These are phyloP conservation scores for Cadophora gregata DNA, from an alignment of 2,329 filamentous ascomycete genomes.

Conservation along the genomic window DNA sequence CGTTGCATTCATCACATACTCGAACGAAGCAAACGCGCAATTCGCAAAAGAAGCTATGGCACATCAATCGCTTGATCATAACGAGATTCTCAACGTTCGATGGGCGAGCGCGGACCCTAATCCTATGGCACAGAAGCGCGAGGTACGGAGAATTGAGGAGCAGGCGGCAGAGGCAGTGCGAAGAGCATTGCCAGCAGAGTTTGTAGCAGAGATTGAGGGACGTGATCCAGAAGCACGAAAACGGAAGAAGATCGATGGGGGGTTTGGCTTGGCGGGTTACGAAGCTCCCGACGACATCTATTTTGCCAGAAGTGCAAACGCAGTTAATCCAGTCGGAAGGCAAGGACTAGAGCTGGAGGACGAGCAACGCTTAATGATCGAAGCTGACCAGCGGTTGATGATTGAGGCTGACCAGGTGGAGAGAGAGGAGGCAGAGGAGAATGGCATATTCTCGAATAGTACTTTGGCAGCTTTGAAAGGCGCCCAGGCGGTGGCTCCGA, in stretches of 20 bases:
- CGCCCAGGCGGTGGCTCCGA: conserved; percentile 57
- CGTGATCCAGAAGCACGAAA: conserved; percentile 87
- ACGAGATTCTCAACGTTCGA: conserved; percentile 90
- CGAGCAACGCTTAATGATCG: conserved; percentile 62
- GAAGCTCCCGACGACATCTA: conserved; percentile 94
- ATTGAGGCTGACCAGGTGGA: conserved; percentile 41
- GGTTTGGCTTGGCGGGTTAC: conserved; percentile 77
- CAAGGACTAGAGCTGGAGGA: conserved; percentile 68
- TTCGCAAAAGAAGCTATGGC: conserved; percentile 97
- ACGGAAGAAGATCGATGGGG: conserved; percentile 85
- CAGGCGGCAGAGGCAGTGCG: conserved; percentile 95
- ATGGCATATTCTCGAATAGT: conserved; percentile 80
- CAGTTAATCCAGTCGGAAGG: conserved; percentile 64
- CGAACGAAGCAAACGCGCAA: conserved; percentile 86
- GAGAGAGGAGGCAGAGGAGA: conserved; percentile 42
- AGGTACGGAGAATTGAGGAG: conserved; percentile 88
- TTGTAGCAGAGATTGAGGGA: conserved; percentile 92
- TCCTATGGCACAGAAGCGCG: conserved; percentile 89
- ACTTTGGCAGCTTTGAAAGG: conserved; percentile 80
- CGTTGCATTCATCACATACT: conserved; percentile 94
- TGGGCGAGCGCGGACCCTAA: conserved; percentile 98
- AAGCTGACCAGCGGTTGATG: conserved; percentile 52
- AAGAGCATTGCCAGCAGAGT: conserved; percentile 84
- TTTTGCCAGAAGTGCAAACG: conserved; percentile 79
- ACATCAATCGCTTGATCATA: conserved; percentile 89